A percentile compares a stretch with the other conserved stretches of the same genome.
These are phyloP conservation scores for Collybiopsis confluens DNA, from an alignment of 768 basidiomycete genomes.

Conservation along the genomic window DNA sequence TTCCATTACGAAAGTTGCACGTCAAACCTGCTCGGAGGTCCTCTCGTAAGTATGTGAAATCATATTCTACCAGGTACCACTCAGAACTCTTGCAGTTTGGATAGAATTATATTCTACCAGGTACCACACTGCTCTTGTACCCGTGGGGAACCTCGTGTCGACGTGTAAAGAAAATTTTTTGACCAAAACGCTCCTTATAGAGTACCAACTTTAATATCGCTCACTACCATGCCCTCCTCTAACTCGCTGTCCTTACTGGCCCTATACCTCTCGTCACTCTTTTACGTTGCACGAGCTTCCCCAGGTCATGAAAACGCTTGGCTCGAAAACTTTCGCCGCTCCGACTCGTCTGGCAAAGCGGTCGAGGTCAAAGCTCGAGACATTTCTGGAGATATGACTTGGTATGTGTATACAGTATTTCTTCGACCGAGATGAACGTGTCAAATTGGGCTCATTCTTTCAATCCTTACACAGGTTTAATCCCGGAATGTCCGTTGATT, in stretches of 20 bases:
- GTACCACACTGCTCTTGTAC: too few relatives aligned
- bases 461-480: slow-evolving; percentile 16
- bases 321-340: background rate
- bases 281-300: background rate
- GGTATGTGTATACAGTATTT: background rate
- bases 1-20: too few relatives aligned
- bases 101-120: too few relatives aligned
- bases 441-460: too few relatives aligned
- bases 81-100: too few relatives aligned
- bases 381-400: slow-evolving; percentile 2
- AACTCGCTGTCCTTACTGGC: background rate
- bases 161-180: too few relatives aligned
- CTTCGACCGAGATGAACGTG: too few relatives aligned
- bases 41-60: too few relatives aligned
- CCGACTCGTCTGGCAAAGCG: background rate
- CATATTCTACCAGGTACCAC: too few relatives aligned
- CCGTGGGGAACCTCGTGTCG: too few relatives aligned
- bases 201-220: background rate
- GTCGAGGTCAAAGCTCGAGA: background rate
- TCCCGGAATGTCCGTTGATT: slow-evolving; percentile 24
- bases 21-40: too few relatives aligned
- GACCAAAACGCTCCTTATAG: too few relatives aligned
- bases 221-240: slow-evolving; percentile 4
- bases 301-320: slow-evolving; percentile 1
- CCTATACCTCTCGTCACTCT: background rate